phyloP scores from a whole-genome alignment of 495 filamentous ascomycete genomes.

The Aspergillus sclerotioniger region DNA sequence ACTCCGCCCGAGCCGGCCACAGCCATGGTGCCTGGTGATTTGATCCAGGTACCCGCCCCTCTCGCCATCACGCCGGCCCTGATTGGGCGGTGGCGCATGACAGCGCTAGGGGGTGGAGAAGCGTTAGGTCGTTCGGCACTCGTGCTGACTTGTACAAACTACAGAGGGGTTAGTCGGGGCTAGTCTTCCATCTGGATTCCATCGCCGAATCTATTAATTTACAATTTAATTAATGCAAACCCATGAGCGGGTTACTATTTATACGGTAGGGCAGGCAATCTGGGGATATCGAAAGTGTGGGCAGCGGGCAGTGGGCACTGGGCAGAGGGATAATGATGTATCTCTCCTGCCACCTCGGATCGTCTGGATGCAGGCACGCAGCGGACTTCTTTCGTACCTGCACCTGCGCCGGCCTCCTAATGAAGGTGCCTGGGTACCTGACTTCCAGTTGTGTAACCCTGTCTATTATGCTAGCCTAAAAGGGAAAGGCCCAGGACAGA shows the following conservation, averaged over 20 bases:
- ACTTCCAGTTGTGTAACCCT: neutral
- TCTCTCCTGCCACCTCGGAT: neutral
- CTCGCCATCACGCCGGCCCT: neutral
- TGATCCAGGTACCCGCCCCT: constrained; percentile 19
- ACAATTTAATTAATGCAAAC: constrained; percentile 1
- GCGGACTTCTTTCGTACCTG: neutral
- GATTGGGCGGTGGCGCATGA: constrained; percentile 18
- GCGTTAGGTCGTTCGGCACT: constrained; percentile 11
- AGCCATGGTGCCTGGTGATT: neutral
- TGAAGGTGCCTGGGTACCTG: constrained; percentile 7
- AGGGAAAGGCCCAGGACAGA: neutral
- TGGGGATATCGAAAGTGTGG: neutral
- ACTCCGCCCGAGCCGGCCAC: constrained; percentile 8
- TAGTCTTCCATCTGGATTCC: neutral
- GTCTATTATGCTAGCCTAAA: neutral
- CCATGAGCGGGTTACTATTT: neutral
- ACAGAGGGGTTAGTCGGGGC: neutral
- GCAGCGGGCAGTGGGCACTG: too few relatives aligned
- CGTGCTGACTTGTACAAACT: constrained; percentile 15
- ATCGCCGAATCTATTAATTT: constrained; percentile 5
- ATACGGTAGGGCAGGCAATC: neutral
- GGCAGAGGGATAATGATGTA: neutral
- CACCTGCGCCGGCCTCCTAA: neutral
- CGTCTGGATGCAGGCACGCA: neutral
- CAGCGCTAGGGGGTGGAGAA: constrained; percentile 17